phyloP scores from a whole-genome alignment of 163 green algal species.

The Chloromonas sp. region DNA sequence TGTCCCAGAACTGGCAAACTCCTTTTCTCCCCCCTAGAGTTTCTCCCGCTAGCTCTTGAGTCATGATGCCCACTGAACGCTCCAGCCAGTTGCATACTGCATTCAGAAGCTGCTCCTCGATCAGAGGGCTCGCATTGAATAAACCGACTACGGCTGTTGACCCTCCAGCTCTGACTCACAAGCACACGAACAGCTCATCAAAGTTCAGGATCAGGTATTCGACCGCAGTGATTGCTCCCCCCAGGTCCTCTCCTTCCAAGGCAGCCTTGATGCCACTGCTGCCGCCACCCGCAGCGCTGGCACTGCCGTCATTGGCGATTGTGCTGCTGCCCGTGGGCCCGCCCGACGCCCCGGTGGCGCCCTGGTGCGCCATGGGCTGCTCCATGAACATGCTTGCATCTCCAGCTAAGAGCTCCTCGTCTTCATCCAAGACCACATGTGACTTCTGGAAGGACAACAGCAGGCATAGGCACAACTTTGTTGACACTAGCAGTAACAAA shows the following conservation, averaged over 20 bases:
- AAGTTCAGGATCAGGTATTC: background rate
- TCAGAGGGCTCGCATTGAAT: background rate
- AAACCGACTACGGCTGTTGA: background rate
- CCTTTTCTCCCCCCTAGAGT: too few species aligned
- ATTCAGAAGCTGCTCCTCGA: background rate
- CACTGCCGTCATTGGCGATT: background rate
- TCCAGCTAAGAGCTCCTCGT: background rate
- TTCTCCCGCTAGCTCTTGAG: background rate
- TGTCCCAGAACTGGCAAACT: too few species aligned
- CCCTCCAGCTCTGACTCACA: background rate
- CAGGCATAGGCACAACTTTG: background rate
- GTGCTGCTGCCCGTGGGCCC: too few species aligned
- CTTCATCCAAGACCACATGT: background rate
- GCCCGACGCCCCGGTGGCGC: too few species aligned
- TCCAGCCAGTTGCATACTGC: background rate
- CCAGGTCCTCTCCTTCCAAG: background rate
- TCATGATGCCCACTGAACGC: background rate
- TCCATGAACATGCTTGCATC: background rate
- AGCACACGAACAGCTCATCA: background rate
- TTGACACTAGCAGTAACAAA: too few species aligned
- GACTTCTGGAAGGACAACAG: background rate
- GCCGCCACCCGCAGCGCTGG: background rate
- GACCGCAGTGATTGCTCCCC: background rate
- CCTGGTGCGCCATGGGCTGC: background rate
- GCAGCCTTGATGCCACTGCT: too few species aligned